A percentile compares a stretch with the other conserved stretches of the same genome.
These are phyloP conservation scores for Coniella lustricola DNA, from an alignment of 2,329 filamentous ascomycete species.

Conservation along the genomic window DNA sequence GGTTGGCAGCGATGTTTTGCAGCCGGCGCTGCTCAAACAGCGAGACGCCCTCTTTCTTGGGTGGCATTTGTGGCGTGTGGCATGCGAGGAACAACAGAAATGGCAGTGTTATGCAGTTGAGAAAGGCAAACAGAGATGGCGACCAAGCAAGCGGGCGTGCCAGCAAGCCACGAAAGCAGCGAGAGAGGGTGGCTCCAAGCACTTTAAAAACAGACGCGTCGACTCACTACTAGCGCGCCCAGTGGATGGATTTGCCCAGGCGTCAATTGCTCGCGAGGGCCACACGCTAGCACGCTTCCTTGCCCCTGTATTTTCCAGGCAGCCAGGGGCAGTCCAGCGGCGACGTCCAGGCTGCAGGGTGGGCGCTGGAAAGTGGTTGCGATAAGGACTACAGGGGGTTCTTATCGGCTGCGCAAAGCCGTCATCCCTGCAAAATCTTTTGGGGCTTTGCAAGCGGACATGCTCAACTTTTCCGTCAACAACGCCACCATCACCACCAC, in stretches of 20 bases:
- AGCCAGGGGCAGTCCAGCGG: too few species aligned
- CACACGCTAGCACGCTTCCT: conserved; percentile 14
- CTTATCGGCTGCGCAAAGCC: conserved; percentile 1
- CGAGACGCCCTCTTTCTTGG: conserved; percentile 37
- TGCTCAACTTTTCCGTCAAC: not conserved
- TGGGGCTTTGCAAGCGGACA: not conserved
- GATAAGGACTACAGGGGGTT: not conserved
- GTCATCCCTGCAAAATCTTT: conserved; percentile 8
- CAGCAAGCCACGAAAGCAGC: not conserved
- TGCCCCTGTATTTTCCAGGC: not conserved
- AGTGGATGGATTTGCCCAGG: not conserved
- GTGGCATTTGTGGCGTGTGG: too few species aligned
- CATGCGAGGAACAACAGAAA: not conserved
- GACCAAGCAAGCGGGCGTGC: not conserved
- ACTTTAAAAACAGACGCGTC: conserved; percentile 15
- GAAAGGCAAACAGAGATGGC: too few species aligned
- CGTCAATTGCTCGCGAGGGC: conserved; percentile 13
- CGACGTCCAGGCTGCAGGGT: not conserved
- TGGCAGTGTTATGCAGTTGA: too few species aligned
- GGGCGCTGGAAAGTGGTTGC: not conserved
- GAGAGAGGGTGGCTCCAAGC: too few species aligned
- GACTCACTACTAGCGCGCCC: not conserved
- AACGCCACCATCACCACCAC: not conserved
- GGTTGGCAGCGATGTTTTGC: conserved; percentile 81
- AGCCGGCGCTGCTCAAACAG: conserved; percentile 79